phyloP scores from a whole-genome alignment of 2,329 filamentous ascomycete genomes.

The Aureobasidium uvarum region DNA sequence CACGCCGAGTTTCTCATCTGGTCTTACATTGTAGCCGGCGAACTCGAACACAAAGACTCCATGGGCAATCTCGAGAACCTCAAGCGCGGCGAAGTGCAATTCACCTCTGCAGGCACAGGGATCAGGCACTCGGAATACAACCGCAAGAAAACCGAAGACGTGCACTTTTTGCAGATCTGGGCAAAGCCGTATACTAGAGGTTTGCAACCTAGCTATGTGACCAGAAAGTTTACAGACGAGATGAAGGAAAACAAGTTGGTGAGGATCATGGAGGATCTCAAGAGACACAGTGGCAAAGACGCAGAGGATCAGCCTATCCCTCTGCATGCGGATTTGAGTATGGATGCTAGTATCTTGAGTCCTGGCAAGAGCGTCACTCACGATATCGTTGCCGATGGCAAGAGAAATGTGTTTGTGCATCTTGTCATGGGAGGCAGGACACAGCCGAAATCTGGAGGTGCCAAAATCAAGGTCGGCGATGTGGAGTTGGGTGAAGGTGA shows the following conservation, averaged over 20 bases:
- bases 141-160: conserved; percentile 66
- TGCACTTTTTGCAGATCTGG: conserved; percentile 86
- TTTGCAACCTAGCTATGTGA: conserved; percentile 73
- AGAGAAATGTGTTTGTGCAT: conserved; percentile 75
- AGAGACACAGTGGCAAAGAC: conserved; percentile 63
- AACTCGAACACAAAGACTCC: conserved; percentile 82
- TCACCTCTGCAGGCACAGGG: conserved; percentile 79
- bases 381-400: conserved; percentile 64
- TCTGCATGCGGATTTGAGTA: conserved; percentile 79
- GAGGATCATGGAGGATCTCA: conserved; percentile 71
- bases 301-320: conserved; percentile 69
- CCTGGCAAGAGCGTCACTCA: conserved; percentile 67
- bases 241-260: conserved; percentile 70
- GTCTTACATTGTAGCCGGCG: conserved; percentile 79
- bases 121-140: conserved; percentile 83
- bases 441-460: conserved; percentile 64
- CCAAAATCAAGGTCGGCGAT: conserved; percentile 68
- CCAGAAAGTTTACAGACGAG: conserved; percentile 67
- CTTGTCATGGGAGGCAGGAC: conserved; percentile 63
- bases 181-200: conserved; percentile 73
- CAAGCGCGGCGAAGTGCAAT: conserved; percentile 79
- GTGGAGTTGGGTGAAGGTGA: conserved; percentile 72
- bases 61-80: conserved; percentile 72
- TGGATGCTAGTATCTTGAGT: conserved; percentile 72
- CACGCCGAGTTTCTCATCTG: conserved; percentile 90